phyloP scores from a whole-genome alignment of 192 early-diverging fungal species.

The Coemansia sp. region DNA sequence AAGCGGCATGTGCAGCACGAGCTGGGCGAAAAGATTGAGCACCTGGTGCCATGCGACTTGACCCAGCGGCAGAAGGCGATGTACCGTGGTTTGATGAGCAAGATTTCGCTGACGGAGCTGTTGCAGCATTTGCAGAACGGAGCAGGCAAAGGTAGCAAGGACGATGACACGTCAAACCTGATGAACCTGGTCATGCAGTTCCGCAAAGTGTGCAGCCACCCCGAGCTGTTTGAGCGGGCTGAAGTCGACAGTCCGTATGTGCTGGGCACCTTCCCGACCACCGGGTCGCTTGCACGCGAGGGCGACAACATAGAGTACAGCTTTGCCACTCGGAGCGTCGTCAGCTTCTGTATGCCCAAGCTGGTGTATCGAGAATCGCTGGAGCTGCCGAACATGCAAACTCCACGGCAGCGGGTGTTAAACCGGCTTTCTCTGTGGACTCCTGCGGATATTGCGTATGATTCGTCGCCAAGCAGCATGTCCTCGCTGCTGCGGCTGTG shows the following conservation, averaged over 20 bases:
- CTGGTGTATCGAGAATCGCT: constrained; percentile 61
- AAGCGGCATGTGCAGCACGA: constrained; percentile 89
- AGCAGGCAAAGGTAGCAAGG: constrained; percentile 47
- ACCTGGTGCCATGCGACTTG: constrained; percentile 73
- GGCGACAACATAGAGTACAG: constrained; percentile 56
- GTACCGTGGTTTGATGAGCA: constrained; percentile 73
- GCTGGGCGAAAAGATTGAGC: constrained; percentile 88
- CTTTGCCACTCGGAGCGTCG: constrained; percentile 62
- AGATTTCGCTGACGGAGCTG: constrained; percentile 74
- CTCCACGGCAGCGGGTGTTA: constrained; percentile 16
- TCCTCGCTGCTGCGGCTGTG: constrained; percentile 40
- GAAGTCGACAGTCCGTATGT: constrained; percentile 74
- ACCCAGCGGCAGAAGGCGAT: constrained; percentile 70
- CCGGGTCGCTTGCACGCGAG: constrained; percentile 62
- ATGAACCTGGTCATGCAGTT: constrained; percentile 96
- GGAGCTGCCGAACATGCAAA: constrained; percentile 23
- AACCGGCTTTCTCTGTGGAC: constrained; percentile 37
- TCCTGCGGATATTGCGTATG: constrained; percentile 14
- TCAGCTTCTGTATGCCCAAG: constrained; percentile 67
- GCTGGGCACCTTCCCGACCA: constrained; percentile 58
- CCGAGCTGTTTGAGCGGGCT: constrained; percentile 83
- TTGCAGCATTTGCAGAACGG: constrained; percentile 66
- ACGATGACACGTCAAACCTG: constrained; percentile 74
- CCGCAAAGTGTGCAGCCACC: constrained; percentile 88
- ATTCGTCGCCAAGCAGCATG: constrained; percentile 10